Conservation (phyloP, 306 rosid genomes). For the Parietaria judaica region DNA sequence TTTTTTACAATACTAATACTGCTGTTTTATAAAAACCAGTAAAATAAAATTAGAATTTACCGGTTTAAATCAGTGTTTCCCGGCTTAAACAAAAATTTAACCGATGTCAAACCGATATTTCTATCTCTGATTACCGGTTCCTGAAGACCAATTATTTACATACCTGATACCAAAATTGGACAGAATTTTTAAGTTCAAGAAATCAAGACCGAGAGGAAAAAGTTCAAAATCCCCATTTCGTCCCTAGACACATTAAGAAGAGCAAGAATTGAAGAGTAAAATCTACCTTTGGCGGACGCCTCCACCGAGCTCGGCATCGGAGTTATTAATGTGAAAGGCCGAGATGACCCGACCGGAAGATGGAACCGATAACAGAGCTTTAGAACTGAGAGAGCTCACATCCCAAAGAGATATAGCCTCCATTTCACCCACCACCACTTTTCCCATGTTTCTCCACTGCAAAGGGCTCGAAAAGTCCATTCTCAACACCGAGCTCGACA, state of each 20-base stretch:
- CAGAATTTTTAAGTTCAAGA: too few species aligned
- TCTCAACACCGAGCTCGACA: constrained; percentile 57
- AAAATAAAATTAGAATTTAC: too few species aligned
- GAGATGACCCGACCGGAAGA: constrained; percentile 49
- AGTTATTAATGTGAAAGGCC: constrained; percentile 83
- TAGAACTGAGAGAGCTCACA: constrained; percentile 66
- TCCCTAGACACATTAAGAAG: neutral
- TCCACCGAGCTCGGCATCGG: constrained; percentile 88
- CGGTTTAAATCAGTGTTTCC: too few species aligned
- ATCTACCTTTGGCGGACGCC: constrained; percentile 88
- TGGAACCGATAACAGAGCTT: constrained; percentile 51
- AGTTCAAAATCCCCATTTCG: too few species aligned
- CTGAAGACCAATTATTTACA: too few species aligned
- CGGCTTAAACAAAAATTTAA: too few species aligned
- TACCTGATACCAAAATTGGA: too few species aligned
- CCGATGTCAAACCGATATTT: too few species aligned
- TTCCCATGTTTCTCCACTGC: constrained; percentile 97
- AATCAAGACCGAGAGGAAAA: too few species aligned
- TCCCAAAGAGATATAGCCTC: constrained; percentile 87
- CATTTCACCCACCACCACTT: constrained; percentile 72
- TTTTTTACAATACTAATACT: too few species aligned
- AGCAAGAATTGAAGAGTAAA: constrained; percentile 12
- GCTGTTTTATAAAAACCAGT: too few species aligned
- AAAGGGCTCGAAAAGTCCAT: constrained; percentile 92
- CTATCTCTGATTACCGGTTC: too few species aligned